A percentile compares a stretch with the other conserved stretches of the same genome.
Conservation (phyloP, 345 rosid species). For the Euphorbia peplus region DNA sequence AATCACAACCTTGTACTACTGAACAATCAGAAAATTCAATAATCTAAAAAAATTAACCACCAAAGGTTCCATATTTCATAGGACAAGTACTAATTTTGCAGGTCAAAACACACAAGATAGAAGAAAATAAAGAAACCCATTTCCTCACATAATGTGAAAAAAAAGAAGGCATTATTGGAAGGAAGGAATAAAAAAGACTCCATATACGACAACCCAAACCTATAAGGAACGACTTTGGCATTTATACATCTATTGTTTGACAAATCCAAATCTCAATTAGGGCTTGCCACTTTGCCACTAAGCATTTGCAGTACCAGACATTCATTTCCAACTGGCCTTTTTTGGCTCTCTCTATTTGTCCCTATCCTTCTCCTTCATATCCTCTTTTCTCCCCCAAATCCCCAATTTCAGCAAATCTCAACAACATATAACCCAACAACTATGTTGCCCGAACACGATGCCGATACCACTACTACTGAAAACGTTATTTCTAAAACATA, state of each 20-base stretch:
- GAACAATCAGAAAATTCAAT: too few species aligned
- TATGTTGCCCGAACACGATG: too few species aligned
- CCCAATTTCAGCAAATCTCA: not conserved
- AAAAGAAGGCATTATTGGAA: not conserved
- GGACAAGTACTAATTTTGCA: too few species aligned
- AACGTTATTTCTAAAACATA: too few species aligned
- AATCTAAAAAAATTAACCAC: too few species aligned
- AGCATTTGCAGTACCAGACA: constrained; percentile 11
- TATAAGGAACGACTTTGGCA: constrained; percentile 3
- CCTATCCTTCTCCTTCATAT: not conserved
- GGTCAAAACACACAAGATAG: too few species aligned
- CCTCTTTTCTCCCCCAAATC: not conserved
- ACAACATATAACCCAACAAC: too few species aligned
- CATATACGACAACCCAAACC: constrained; percentile 15
- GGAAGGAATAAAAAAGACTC: not conserved
- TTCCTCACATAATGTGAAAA: not conserved
- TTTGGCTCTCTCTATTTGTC: constrained; percentile 12
- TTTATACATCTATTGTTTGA: not conserved
- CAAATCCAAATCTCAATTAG: not conserved
- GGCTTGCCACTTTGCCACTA: too few species aligned
- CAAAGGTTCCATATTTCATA: too few species aligned
- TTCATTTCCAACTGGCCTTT: constrained; percentile 15
- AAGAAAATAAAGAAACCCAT: not conserved
- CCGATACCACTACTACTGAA: too few species aligned
- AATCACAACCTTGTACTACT: too few species aligned